A percentile compares a stretch with the other conserved stretches of the same genome.
Conservation (phyloP, 2,329 filamentous ascomycete genomes). For the Cladosporium sp. region DNA sequence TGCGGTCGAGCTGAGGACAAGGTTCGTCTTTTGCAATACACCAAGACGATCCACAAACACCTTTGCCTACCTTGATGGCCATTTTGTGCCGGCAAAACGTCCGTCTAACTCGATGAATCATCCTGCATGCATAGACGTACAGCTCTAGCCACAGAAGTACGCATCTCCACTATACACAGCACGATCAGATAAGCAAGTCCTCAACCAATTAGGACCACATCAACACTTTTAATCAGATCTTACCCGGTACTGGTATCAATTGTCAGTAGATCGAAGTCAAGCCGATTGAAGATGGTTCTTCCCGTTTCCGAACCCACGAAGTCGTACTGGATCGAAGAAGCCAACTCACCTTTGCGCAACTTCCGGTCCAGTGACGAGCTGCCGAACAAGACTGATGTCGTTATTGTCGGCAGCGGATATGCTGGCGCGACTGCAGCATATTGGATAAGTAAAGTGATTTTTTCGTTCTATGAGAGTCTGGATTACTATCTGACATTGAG, state of each 20-base stretch:
- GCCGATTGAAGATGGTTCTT: conserved; percentile 24
- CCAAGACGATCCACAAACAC: not conserved
- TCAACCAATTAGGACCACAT: not conserved
- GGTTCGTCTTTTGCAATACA: not conserved
- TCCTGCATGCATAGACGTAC: not conserved
- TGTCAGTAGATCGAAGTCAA: not conserved
- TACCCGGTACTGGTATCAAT: not conserved
- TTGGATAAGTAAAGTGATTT: conserved; percentile 32
- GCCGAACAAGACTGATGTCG: conserved; percentile 25
- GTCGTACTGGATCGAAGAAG: conserved; percentile 33
- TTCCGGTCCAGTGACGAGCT: conserved; percentile 24
- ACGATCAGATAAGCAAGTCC: not conserved
- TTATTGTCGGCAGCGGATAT: conserved; percentile 34
- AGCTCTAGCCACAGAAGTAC: not conserved
- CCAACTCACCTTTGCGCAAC: conserved; percentile 28
- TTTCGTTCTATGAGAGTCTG: too few relatives aligned
- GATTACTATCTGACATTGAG: not conserved
- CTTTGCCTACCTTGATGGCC: not conserved
- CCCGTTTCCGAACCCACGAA: conserved; percentile 27
- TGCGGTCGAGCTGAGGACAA: not conserved
- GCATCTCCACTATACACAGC: not conserved
- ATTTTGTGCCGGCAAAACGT: not conserved
- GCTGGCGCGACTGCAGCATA: conserved; percentile 34
- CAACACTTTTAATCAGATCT: not conserved
- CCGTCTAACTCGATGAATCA: not conserved